Base-by-base conservation (phyloP, 805 yeast genomes). In the Cyberlindnera euphorbiiphila region DNA sequence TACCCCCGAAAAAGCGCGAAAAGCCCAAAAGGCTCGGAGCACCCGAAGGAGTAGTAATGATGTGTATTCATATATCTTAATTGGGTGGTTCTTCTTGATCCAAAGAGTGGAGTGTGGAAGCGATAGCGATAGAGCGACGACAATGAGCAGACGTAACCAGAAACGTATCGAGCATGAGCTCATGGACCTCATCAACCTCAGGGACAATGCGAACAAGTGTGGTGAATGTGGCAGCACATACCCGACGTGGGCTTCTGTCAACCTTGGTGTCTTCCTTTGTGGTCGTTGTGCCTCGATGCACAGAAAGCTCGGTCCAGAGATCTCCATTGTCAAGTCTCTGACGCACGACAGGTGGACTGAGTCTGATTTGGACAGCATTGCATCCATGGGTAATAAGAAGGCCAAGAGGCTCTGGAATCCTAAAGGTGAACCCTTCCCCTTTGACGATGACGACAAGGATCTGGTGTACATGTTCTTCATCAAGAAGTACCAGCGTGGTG, bases 231-330 rank as follows among this genome's bases (percentile, higher is more conserved):
- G 75, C 3, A 63, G 76, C 5, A 55, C 72, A 4, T 79, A 72
- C 57, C 93, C 95, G 8, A 85, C 50, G 1, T 49, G 52, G 50
- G 56, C 49, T 9, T 42, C 49, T 34, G 61, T 46, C 27, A 51
- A 51, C 33, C 50, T 85, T 29, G 95, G 94, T 19, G 62, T 85
- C 5, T 78, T 86, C 42, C 64, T 86, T 13, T 86, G 95, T 64
- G 93, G 93, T 12, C 66, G 93, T 47, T 86, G 95, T 69, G 91
- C 94, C 8, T 76, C 85, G 4, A 69, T 79, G 23, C 95, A 86
- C 59, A 67, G 86, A 43, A 72, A 73, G 39, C 65, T 85, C 29
- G 85, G 87, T 0, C 50, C 68, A 2, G 77, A 76, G 27, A 60
- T 80, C 10, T 79, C 89, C 5, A 62, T 66, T 34, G 85, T 85